Conservation (phyloP, 345 rosid genomes). For the Geranium rotundifolium region DNA sequence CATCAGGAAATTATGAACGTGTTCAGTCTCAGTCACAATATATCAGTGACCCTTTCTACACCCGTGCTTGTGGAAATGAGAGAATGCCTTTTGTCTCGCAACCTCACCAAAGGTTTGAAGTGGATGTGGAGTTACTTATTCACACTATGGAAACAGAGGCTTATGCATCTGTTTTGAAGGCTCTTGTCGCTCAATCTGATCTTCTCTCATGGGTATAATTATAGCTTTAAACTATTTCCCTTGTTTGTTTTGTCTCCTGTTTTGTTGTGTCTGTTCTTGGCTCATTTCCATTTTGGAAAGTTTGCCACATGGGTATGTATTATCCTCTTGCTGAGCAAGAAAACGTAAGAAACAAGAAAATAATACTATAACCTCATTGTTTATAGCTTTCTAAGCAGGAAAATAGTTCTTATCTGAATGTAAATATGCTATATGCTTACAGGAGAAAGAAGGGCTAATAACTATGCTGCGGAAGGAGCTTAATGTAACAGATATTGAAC, state of each 20-base stretch:
- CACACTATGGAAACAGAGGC: slow-evolving; percentile 19
- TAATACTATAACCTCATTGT: too few relatives aligned
- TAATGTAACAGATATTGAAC: slow-evolving; percentile 21
- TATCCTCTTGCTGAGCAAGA: too few relatives aligned
- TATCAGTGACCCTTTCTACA: slow-evolving; percentile 1
- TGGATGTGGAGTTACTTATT: slow-evolving; percentile 11
- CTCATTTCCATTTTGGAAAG: too few relatives aligned
- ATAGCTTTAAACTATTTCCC: background rate
- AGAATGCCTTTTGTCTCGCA: slow-evolving; percentile 4
- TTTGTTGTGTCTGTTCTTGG: too few relatives aligned
- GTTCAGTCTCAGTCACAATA: background rate
- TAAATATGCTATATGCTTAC: background rate
- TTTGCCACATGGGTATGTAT: too few relatives aligned
- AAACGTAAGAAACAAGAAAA: background rate
- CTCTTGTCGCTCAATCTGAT: slow-evolving; percentile 28
- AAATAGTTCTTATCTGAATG: background rate
- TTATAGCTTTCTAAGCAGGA: background rate
- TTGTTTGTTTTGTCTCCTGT: background rate
- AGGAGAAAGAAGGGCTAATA: slow-evolving; percentile 25
- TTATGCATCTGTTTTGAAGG: slow-evolving; percentile 20
- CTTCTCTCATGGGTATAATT: slow-evolving; percentile 25
- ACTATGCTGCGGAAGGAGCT: slow-evolving; percentile 24
- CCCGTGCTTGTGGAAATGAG: slow-evolving; percentile 2
- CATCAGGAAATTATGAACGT: background rate
- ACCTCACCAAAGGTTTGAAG: slow-evolving; percentile 6